phyloP scores from a whole-genome alignment of 768 basidiomycete genomes.

The Rhodotorula babjevae region DNA sequence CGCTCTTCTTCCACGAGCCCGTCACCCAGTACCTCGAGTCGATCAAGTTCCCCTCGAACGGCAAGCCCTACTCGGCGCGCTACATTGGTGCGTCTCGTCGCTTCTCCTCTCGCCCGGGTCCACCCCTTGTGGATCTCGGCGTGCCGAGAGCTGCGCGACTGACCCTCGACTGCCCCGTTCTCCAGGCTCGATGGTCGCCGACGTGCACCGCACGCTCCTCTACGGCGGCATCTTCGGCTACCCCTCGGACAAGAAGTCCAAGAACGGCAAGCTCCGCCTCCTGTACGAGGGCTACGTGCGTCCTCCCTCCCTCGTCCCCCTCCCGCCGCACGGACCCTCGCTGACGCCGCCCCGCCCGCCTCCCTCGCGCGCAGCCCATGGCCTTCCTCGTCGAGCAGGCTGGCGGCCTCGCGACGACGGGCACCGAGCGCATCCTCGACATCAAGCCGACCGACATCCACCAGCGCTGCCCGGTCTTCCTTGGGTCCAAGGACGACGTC shows the following conservation, averaged over 20 bases:
- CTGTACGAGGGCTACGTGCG: conserved; percentile 82
- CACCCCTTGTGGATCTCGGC: too few relatives aligned
- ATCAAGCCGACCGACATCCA: conserved; percentile 81
- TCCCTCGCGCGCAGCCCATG: conserved; percentile 26
- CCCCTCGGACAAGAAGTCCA: conserved; percentile 95
- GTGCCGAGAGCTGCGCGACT: not conserved
- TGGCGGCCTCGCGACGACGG: conserved; percentile 93
- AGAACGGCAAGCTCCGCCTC: conserved; percentile 86
- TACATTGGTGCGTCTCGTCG: conserved; percentile 55
- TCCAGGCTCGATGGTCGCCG: conserved; percentile 87
- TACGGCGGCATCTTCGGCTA: conserved; percentile 98
- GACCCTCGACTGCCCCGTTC: not conserved
- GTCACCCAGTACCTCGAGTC: conserved; percentile 74
- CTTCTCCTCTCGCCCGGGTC: not conserved
- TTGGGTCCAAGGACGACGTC: conserved; percentile 91
- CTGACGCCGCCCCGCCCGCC: not conserved
- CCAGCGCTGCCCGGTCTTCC: conserved; percentile 84
- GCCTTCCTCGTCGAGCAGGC: conserved; percentile 56
- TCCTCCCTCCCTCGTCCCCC: conserved; percentile 73
- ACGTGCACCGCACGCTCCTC: conserved; percentile 90
- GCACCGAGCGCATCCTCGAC: conserved; percentile 86
- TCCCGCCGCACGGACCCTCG: conserved; percentile 6
- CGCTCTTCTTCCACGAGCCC: conserved; percentile 71
- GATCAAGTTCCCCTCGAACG: conserved; percentile 78
- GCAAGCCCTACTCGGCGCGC: conserved; percentile 67